A percentile compares a stretch with the other conserved stretches of the same genome.
These are phyloP conservation scores for Kwoniella sp. DNA, from an alignment of 768 basidiomycete species.

Conservation along the genomic window DNA sequence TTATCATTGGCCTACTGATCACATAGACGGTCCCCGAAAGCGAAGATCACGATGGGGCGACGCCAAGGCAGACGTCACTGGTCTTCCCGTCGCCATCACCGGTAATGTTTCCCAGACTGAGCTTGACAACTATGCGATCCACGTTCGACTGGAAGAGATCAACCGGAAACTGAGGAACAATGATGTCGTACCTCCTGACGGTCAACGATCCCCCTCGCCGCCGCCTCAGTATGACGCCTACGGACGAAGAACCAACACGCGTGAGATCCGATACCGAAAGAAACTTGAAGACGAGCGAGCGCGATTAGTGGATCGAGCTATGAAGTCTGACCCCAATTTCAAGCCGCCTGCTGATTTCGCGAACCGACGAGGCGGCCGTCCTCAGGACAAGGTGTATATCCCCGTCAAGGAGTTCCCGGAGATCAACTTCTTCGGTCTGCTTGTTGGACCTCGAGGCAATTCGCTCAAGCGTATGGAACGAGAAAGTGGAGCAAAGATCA, in stretches of 20 bases:
- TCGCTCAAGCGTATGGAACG: constrained; percentile 99
- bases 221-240: constrained; percentile 97
- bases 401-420: constrained; percentile 99
- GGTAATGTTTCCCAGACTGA: constrained; percentile 89
- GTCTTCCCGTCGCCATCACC: constrained; percentile 89
- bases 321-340: constrained; percentile 98
- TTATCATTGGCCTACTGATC: constrained; percentile 21
- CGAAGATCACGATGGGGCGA: constrained; percentile 98
- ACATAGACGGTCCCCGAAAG: constrained; percentile 83
- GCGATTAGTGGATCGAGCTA: constrained; percentile 87
- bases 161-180: constrained; percentile 90
- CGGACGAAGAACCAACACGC: constrained; percentile 96
- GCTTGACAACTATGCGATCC: constrained; percentile 96
- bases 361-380: constrained; percentile 89
- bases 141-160: constrained; percentile 94
- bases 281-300: constrained; percentile 71
- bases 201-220: constrained; percentile 92
- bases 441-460: constrained; percentile 97
- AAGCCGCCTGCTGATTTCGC: constrained; percentile 96
- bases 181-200: constrained; percentile 92
- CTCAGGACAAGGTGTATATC: constrained; percentile 97
- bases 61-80: constrained; percentile 77
- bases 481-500: constrained; percentile 96
- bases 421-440: constrained; percentile 98
- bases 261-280: constrained; percentile 96